Percentiles rank a stretch among this genome's conserved stretches.
Evolutionary conservation across 306 rosid genomes (phyloP).

Genomic region (Dryas drummondii): DNA sequence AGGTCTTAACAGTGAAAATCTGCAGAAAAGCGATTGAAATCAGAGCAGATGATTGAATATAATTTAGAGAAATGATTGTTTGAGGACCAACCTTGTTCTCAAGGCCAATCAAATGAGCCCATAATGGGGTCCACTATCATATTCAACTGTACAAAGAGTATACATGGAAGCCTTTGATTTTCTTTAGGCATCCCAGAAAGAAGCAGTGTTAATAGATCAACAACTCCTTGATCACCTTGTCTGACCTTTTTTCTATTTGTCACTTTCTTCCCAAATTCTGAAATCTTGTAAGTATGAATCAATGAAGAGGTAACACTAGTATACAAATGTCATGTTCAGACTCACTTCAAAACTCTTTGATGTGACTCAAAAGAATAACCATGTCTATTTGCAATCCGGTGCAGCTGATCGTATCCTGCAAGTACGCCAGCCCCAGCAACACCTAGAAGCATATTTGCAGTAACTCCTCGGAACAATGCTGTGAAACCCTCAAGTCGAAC

Average conservation of each 20-base stretch:
- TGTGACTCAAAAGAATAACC: constrained; percentile 34
- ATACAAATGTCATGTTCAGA: not conserved
- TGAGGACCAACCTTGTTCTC: too few species aligned
- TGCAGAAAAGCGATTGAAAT: not conserved
- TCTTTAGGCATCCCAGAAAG: constrained; percentile 7
- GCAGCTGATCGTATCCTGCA: constrained; percentile 83
- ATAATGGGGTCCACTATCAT: too few species aligned
- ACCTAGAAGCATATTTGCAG: constrained; percentile 93
- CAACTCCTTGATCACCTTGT: not conserved
- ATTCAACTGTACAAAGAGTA: constrained; percentile 12
- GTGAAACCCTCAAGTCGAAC: constrained; percentile 68
- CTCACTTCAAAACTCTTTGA: constrained; percentile 48
- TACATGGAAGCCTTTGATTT: constrained; percentile 5
- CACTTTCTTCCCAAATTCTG: not conserved
- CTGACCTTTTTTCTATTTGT: not conserved
- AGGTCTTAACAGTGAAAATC: not conserved
- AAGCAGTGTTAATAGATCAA: not conserved
- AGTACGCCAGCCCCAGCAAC: constrained; percentile 98
- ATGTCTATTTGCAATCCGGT: constrained; percentile 49
- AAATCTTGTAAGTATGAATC: not conserved
- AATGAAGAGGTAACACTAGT: not conserved
- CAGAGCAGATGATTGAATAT: not conserved
- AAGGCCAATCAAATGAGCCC: too few species aligned
- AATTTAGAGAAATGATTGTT: too few species aligned
- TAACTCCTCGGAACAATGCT: constrained; percentile 75